Evolutionary conservation across 768 basidiomycete species (phyloP).

Genomic region (Gloeophyllum trabeum): DNA sequence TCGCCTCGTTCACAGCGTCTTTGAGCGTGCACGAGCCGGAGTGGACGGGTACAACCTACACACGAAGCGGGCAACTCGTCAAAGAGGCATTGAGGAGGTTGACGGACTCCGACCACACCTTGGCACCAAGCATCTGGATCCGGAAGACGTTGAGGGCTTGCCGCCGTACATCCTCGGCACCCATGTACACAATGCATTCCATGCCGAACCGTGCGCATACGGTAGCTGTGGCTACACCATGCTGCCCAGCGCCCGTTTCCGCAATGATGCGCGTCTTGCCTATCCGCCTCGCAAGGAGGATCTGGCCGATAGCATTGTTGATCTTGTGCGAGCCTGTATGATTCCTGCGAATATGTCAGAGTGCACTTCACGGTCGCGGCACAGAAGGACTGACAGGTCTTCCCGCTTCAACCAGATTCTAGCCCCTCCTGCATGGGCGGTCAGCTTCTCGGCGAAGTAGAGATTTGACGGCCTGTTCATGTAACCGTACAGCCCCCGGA

Average conservation of each 20-base stretch:
- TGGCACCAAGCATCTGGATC: constrained; percentile 94
- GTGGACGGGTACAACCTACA: constrained; percentile 87
- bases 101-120: no score
- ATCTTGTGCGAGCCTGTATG: constrained; percentile 99
- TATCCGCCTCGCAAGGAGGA: constrained; percentile 84
- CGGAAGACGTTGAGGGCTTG: constrained; percentile 98
- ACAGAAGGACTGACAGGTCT: constrained; percentile 49
- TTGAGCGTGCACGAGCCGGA: constrained; percentile 94
- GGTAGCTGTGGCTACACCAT: constrained; percentile 97
- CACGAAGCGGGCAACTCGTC: no score
- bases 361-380: no score
- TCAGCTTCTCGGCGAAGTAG: constrained; percentile 86
- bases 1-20: constrained; percentile 96
- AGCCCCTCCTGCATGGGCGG: constrained; percentile 84
- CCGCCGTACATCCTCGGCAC: constrained; percentile 90
- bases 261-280: constrained; percentile 98
- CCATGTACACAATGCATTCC: constrained; percentile 97
- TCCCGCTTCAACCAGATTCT: constrained; percentile 98
- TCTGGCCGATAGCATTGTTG: constrained; percentile 98
- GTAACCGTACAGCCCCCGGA: constrained; percentile 78
- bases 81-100: no score
- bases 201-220: constrained; percentile 95
- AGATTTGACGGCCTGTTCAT: constrained; percentile 91
- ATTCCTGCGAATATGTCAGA: no score
- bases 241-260: constrained; percentile 97